Base-by-base conservation (phyloP, 1,139 yeast genomes). In the Pichia sp. region DNA sequence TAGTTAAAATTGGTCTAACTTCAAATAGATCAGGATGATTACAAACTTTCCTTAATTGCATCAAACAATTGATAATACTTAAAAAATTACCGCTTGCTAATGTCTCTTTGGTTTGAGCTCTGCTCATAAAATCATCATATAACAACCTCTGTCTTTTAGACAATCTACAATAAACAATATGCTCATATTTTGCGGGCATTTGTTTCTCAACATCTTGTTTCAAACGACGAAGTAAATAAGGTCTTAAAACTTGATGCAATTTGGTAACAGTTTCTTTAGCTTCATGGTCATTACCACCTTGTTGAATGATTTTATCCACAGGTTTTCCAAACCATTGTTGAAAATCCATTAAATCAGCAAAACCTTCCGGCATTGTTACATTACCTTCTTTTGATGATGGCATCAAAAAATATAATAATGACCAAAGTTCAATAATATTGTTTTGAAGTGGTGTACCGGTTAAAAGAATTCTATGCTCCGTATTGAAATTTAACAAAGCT, bases 281-380 rank as follows among this genome's bases (percentile, higher is more conserved):
- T 59, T 92, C 98, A 7, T 62, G 66, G 55, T 76, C 79, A 10
- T 71, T 72, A 38, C 76, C 78, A 23, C 81, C 82, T 8, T 85
- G 80, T 62, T 92, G 97, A 46, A 94, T 80, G 51, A 94, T 79
- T 55, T 78, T 85, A 62, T 94, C 97, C 4, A 94, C 97, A 0
- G 99, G 98, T 51, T 82, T 78, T 6, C 97, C 97, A 64, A 94
- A 94, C 99, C 98, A 94, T 53, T 87, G 95, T 58, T 94, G 98
- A 64, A 94, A 94, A 57, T 94, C 96, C 52, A 87, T 92, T 51
- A 94, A 70, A 57, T 90, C 89, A 1, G 99, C 97, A 75, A 94
- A 94, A 1, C 97, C 97, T 43, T 87, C 94, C 0, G 96, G 95
- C 89, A 87, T 84, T 30, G 78, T 71, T 57, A 78, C 80, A 26